These are phyloP conservation scores for Citrus inodora DNA, from an alignment of 345 rosid genomes.

Conservation along the genomic window DNA sequence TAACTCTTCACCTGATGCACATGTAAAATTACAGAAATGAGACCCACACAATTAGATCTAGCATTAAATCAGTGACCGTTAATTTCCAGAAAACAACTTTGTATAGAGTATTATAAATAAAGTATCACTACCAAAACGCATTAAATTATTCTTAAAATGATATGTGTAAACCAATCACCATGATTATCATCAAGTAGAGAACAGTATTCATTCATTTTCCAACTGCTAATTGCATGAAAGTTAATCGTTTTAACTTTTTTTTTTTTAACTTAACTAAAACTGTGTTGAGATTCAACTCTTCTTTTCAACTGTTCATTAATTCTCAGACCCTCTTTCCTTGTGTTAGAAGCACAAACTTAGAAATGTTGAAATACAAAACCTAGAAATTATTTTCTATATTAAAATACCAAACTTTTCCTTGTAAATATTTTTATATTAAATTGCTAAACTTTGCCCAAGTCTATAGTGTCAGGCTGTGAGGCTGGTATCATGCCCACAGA, in stretches of 20 bases:
- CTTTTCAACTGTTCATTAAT: background rate
- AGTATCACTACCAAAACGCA: background rate
- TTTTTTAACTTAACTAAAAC: background rate
- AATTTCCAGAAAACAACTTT: background rate
- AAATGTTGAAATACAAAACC: background rate
- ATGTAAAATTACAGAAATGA: background rate
- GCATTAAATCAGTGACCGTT: background rate
- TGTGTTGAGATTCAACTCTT: background rate
- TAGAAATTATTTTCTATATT: background rate
- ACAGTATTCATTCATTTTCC: background rate
- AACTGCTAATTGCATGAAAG: background rate
- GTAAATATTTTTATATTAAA: too few species aligned
- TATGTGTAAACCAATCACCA: background rate
- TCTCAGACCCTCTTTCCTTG: background rate
- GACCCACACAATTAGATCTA: background rate
- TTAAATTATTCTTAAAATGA: background rate
- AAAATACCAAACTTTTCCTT: background rate
- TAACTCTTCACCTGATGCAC: constrained; percentile 72
- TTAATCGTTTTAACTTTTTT: background rate
- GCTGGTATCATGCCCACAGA: background rate
- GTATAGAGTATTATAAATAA: background rate
- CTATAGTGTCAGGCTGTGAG: background rate
- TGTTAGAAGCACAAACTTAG: background rate
- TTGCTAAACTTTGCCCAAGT: too few species aligned
- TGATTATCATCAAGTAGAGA: background rate